Percentiles rank a stretch among this genome's conserved stretches.
phyloP scores from a whole-genome alignment of 2,329 filamentous ascomycete species.

The Diaporthe ilicicola region DNA sequence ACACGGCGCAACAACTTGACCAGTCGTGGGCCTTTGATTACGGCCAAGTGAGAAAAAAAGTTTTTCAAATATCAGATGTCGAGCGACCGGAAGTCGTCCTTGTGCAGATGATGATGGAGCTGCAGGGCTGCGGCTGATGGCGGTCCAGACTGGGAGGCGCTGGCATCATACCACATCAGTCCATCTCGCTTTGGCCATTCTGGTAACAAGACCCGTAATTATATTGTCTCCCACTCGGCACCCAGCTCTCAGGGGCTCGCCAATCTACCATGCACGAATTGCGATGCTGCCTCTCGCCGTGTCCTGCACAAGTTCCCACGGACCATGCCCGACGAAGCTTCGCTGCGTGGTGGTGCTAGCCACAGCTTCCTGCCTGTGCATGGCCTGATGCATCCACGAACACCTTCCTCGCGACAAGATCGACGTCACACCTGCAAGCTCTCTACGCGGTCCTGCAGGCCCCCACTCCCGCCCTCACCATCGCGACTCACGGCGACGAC shows the following conservation, averaged over 20 bases:
- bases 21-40: not conserved
- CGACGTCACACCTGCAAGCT: conserved; percentile 21
- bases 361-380: conserved; percentile 2
- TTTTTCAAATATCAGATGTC: conserved; percentile 5
- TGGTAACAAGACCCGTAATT: conserved; percentile 25
- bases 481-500: not conserved
- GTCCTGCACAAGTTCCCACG: not conserved
- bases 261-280: conserved; percentile 4
- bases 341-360: not conserved
- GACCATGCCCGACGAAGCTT: conserved; percentile 10
- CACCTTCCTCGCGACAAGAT: not conserved
- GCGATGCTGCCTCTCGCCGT: not conserved
- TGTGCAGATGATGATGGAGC: not conserved
- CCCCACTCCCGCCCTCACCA: not conserved
- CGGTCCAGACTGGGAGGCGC: not conserved
- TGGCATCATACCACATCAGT: conserved; percentile 29
- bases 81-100: conserved; percentile 5
- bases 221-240: not conserved
- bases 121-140: not conserved
- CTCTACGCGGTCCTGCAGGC: conserved; percentile 7
- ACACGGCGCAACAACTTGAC: not conserved
- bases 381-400: conserved; percentile 2
- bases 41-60: not conserved
- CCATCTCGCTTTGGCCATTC: conserved; percentile 14
- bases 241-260: conserved; percentile 24